A percentile compares a stretch with the other conserved stretches of the same genome.
These are phyloP conservation scores for Pseudomicrostroma phylloplanum DNA, from an alignment of 1,284 basidiomycete species.

Conservation along the genomic window DNA sequence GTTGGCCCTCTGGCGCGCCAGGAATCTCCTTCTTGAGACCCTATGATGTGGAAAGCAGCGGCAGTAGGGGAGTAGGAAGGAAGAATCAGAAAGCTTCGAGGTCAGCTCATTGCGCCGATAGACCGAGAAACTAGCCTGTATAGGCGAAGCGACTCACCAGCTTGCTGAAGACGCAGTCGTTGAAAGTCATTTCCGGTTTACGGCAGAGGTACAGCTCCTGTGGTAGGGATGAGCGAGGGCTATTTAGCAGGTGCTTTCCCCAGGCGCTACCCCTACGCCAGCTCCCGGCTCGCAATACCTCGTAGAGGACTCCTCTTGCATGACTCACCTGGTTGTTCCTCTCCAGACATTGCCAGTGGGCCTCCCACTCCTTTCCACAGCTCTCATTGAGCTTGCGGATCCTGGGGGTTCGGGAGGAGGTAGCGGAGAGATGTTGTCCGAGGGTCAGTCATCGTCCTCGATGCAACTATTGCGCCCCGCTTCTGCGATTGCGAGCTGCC, in stretches of 20 bases:
- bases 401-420: conserved; percentile 54
- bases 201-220: conserved; percentile 88
- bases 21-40: conserved; percentile 88
- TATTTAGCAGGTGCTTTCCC: conserved; percentile 1
- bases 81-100: too few relatives aligned
- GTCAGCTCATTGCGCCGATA: not conserved
- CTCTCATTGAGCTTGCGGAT: conserved; percentile 88
- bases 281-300: not conserved
- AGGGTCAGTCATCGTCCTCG: not conserved
- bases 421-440: conserved; percentile 5
- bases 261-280: not conserved
- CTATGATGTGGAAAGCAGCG: conserved; percentile 54
- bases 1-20: conserved; percentile 74
- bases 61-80: conserved; percentile 17
- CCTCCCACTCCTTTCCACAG: conserved; percentile 80
- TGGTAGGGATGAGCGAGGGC: not conserved
- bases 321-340: conserved; percentile 79
- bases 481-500: too few relatives aligned
- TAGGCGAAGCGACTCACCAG: conserved; percentile 53
- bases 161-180: conserved; percentile 94
- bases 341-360: conserved; percentile 93
- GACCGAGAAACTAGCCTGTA: conserved; percentile 6
- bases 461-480: not conserved
- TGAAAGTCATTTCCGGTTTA: conserved; percentile 79
- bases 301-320: too few relatives aligned